phyloP scores from a whole-genome alignment of 192 early-diverging fungal genomes.

The Backusella liffmaniae region DNA sequence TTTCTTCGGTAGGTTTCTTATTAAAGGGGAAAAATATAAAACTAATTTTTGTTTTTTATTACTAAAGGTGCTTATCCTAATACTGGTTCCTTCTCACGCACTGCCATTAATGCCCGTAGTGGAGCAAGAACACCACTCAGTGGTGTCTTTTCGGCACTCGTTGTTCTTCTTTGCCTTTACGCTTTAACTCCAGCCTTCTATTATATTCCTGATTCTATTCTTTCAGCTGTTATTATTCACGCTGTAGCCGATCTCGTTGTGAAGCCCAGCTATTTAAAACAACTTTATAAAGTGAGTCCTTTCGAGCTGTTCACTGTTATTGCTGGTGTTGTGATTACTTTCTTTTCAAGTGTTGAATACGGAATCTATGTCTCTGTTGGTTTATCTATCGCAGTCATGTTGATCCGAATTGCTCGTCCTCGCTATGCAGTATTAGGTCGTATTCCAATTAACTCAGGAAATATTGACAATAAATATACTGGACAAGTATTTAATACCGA shows the following conservation, averaged over 20 bases:
- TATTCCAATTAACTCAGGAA: constrained; percentile 19
- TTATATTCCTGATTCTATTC: constrained; percentile 75
- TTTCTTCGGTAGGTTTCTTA: constrained; percentile 56
- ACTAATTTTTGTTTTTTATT: background rate
- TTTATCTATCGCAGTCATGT: constrained; percentile 68
- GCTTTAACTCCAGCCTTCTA: constrained; percentile 74
- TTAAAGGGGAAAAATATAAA: background rate
- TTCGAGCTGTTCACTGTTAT: constrained; percentile 48
- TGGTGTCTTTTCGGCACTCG: constrained; percentile 68
- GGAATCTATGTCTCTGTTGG: constrained; percentile 79
- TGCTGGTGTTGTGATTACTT: constrained; percentile 54
- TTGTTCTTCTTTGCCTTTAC: constrained; percentile 78
- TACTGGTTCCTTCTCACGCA: constrained; percentile 90
- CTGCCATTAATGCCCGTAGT: constrained; percentile 81
- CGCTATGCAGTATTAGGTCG: constrained; percentile 48
- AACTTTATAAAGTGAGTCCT: constrained; percentile 60
- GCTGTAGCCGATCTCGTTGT: constrained; percentile 73
- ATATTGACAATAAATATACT: background rate
- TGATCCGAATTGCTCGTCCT: constrained; percentile 76
- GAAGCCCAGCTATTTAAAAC: constrained; percentile 47
- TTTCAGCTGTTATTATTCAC: constrained; percentile 82
- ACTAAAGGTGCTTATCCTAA: constrained; percentile 62
- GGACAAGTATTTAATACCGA: background rate
- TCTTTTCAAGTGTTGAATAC: constrained; percentile 58
- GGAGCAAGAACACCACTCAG: constrained; percentile 79